phyloP scores from a whole-genome alignment of 2,329 filamentous ascomycete genomes.

The Diaporthe velutina region DNA sequence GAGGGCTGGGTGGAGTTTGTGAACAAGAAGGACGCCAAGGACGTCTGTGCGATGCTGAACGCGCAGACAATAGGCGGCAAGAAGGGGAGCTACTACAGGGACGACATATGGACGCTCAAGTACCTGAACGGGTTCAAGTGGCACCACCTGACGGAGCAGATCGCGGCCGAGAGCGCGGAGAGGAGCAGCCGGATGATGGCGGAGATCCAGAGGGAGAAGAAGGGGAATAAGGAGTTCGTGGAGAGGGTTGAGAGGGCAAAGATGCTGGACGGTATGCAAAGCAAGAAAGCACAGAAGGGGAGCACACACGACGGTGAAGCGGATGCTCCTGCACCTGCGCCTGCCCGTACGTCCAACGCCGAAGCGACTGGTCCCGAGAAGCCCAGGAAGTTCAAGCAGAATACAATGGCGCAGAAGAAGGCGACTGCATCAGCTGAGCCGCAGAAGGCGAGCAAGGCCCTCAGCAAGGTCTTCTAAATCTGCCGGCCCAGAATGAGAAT shows the following conservation, averaged over 20 bases:
- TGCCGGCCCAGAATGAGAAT: not conserved
- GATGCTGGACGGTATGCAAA: constrained; percentile 81
- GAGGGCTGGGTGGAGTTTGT: constrained; percentile 91
- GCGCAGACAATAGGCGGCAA: constrained; percentile 84
- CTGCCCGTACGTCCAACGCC: not conserved
- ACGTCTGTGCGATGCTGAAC: constrained; percentile 82
- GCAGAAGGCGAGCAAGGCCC: constrained; percentile 69
- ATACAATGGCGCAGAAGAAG: constrained; percentile 66
- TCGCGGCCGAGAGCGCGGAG: constrained; percentile 85
- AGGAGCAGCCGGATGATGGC: constrained; percentile 80
- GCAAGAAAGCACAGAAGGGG: constrained; percentile 62
- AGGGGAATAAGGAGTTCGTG: constrained; percentile 86
- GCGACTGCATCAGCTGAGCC: constrained; percentile 58
- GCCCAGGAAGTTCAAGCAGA: constrained; percentile 75
- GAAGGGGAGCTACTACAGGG: constrained; percentile 85
- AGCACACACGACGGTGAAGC: constrained; percentile 47
- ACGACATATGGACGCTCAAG: constrained; percentile 87
- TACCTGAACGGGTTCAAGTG: constrained; percentile 90
- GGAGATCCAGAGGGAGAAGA: constrained; percentile 80
- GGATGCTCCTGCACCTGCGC: constrained; percentile 43
- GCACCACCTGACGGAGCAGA: constrained; percentile 81
- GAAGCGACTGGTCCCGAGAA: constrained; percentile 46
- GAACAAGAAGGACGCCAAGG: constrained; percentile 81
- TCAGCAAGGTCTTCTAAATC: constrained; percentile 74
- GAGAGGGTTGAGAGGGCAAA: constrained; percentile 84